Base-by-base conservation (phyloP, 257 asterid genomes). In the Pogostemon cablin region DNA sequence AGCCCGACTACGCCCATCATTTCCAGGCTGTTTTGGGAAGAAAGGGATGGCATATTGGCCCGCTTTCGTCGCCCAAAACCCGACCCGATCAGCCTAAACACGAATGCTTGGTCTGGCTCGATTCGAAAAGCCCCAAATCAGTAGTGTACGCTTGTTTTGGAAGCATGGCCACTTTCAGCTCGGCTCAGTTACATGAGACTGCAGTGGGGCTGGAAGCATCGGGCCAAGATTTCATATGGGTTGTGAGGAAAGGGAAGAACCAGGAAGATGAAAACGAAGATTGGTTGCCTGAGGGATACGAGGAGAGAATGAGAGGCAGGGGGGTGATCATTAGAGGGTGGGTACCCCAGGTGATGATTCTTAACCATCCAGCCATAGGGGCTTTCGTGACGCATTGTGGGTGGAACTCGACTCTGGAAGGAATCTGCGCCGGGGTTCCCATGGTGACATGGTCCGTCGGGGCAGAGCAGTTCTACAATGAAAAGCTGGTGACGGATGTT, bases 291-390 rank as follows among this genome's bases (percentile, higher is more conserved):
- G 34, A 75, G 34, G 95, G 95, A 43, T 92, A 83, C 3, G 87
- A 82, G 63, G 84, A 80, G 39, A 89, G 88, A 60, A 71, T 9
- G 0, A 62, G 67, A 56, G 83, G 69, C 0, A 89, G 54, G 69
- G 96, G 95, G 8, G 3, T 89, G 4, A 75, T 89, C 37, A 80
- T 91, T 65, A 82, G 80, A 52, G 95, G 95, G 2, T 90, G 96
- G 96, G 96, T 92, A 0, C 95, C 92, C 3, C 96, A 79, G n/a
- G 64, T 75, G 68, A 39, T 46, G 81, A 81, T 81, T 49, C 81
- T 81, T 39, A 62, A 72, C 9, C 82, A 81, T 39, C 54, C 69
- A 0, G 54, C 83, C 2, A 25, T 72, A 0, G 85, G 83, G 44
- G 82, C 72, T 4, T 81, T 81, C 3, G 81, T 81, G 41, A 77